Evolutionary conservation across 2,329 filamentous ascomycete species (phyloP).

Genomic region (Calonectria montana): DNA sequence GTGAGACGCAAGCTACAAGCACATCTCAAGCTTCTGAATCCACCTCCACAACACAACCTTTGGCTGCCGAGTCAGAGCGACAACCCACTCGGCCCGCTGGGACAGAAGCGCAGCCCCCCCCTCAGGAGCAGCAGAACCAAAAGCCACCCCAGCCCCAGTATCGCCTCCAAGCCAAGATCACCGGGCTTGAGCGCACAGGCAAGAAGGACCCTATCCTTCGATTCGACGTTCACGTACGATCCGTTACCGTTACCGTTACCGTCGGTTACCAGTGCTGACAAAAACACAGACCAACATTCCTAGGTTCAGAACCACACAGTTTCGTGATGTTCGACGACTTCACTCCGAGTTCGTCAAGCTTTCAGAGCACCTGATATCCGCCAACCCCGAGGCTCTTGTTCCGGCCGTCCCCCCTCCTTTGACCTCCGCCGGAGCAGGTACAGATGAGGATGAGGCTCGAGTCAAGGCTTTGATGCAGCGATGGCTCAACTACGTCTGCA

Average conservation of each 20-base stretch:
- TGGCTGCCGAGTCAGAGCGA: constrained; percentile 27
- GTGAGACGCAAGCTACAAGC: constrained; percentile 50
- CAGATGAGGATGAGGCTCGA: constrained; percentile 91
- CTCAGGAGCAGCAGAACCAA: constrained; percentile 65
- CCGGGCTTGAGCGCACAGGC: constrained; percentile 89
- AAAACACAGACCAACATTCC: constrained; percentile 89
- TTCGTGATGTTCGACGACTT: constrained; percentile 94
- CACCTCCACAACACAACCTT: constrained; percentile 25
- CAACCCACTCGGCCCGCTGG: constrained; percentile 42
- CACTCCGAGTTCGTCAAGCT: constrained; percentile 97
- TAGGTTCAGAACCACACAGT: constrained; percentile 96
- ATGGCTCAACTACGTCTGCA: constrained; percentile 95
- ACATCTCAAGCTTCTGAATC: constrained; percentile 37
- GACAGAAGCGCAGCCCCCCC: constrained; percentile 34
- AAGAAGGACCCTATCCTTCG: constrained; percentile 95
- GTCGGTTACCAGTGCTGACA: constrained; percentile 37
- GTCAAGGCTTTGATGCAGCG: constrained; percentile 92
- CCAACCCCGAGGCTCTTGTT: constrained; percentile 96
- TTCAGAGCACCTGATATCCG: constrained; percentile 94
- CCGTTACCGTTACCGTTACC: neutral
- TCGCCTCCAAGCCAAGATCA: constrained; percentile 94
- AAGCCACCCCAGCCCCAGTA: constrained; percentile 73
- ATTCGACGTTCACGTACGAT: constrained; percentile 91
- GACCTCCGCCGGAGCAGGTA: constrained; percentile 93
- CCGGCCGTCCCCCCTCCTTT: constrained; percentile 95